A percentile compares a stretch with the other conserved stretches of the same genome.
Evolutionary conservation across 2,329 filamentous ascomycete genomes (phyloP).

Genomic region (Sordariomycetes sp.): DNA sequence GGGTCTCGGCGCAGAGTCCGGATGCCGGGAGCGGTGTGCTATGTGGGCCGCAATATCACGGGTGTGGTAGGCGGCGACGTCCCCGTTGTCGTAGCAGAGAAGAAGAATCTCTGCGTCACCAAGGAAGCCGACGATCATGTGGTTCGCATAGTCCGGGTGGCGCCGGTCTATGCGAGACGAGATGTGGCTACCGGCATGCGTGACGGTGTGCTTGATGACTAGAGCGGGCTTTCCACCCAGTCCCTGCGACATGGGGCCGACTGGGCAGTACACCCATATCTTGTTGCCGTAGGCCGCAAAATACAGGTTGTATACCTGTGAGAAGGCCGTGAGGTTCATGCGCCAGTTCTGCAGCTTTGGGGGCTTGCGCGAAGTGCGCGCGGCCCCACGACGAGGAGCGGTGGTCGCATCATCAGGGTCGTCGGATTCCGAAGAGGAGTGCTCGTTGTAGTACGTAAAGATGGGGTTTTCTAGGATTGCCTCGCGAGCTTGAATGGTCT

Average conservation of each 20-base stretch:
- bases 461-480: neutral
- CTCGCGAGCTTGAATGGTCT: neutral
- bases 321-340: slow-evolving; percentile 44
- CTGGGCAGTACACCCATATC: slow-evolving; percentile 43
- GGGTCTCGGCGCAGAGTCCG: neutral
- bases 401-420: neutral
- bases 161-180: slow-evolving; percentile 37
- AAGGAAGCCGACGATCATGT: slow-evolving; percentile 54
- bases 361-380: neutral
- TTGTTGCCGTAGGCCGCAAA: slow-evolving; percentile 43
- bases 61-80: slow-evolving; percentile 59
- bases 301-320: slow-evolving; percentile 46
- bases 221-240: slow-evolving; percentile 34
- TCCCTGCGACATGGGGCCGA: slow-evolving; percentile 28
- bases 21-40: neutral
- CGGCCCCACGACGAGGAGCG: neutral
- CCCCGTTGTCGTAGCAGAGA: slow-evolving; percentile 60
- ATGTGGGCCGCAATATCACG: slow-evolving; percentile 33
- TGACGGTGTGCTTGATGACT: slow-evolving; percentile 30
- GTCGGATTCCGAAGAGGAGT: neutral
- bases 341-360: slow-evolving; percentile 22
- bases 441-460: no score
- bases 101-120: slow-evolving; percentile 58
- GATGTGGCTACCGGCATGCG: slow-evolving; percentile 22
- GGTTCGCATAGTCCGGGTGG: slow-evolving; percentile 52